Evolutionary conservation across 2,329 filamentous ascomycete species (phyloP), one percentile per base, ranked within the genome.

Genomic region (Calonectria fujianensis): DNA sequence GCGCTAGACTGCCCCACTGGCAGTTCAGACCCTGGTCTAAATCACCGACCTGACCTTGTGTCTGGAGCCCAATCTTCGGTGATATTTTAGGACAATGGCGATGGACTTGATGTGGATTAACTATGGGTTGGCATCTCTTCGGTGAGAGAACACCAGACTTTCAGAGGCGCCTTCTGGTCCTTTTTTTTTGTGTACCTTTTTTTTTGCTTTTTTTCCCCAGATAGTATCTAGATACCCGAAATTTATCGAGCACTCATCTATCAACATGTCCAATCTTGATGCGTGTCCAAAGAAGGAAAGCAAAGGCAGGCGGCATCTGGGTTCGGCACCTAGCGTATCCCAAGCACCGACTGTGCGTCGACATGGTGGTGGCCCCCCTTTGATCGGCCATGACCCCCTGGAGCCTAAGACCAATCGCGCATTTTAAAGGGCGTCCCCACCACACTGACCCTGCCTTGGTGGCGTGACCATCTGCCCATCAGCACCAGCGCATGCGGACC

Each of bases 391-490:
- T 29, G n/a, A 63, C 37, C 57, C 54, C 57, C 57, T 63, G 57
- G 20, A 48, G 27, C 41, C 61, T 18, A 48, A 6, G 39, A 35
- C 61, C 57, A 65, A 39, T 65, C 39, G 51, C 27, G 48, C 51
- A 45, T 59, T 66, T 48, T 57, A 48, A 41, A 45, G n/a, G 18
- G 41, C 29, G 27, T 39, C 52, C 52, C 70, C 70, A 73, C 48
- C 69, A 29, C 69, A 57, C 54, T 14, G 32, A 27, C 59, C 69
- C n/a, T 39, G 59, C 20, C 35, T 29, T 66, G 32, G 69, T 80
- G 79, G 79, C 78, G 74, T 80, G 79, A 80, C 77, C 77, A 81
- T 81, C 79, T 80, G 79, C 75, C 72, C 70, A 72, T 75, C n/a
- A 61, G 48, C 57, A 37, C 18, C n/a, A 24, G 32, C 69, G 54